Conservation (phyloP, 2,329 filamentous ascomycete species). For the Phaeosphaeria sp. region DNA sequence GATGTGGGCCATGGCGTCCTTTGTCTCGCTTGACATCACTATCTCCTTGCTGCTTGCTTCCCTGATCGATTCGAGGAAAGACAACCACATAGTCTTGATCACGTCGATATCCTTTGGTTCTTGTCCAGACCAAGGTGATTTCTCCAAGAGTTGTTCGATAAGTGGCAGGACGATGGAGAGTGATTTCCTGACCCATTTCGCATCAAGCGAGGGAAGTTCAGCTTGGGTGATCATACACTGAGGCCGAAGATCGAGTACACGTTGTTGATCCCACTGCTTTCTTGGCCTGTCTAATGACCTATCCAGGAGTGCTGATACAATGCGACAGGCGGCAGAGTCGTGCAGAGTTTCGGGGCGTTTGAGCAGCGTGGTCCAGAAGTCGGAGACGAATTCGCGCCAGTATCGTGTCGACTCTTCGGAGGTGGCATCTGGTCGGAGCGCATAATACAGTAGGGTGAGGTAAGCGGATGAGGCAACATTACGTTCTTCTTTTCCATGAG, state of each 20-base stretch:
- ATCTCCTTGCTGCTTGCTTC: slow-evolving; percentile 83
- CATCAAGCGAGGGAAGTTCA: slow-evolving; percentile 84
- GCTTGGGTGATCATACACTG: slow-evolving; percentile 59
- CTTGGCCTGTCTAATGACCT: slow-evolving; percentile 65
- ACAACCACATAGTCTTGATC: slow-evolving; percentile 67
- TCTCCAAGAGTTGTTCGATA: slow-evolving; percentile 61
- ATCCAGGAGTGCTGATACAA: slow-evolving; percentile 79
- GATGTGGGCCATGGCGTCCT: slow-evolving; percentile 76
- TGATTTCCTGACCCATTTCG: slow-evolving; percentile 85
- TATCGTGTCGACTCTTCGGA: slow-evolving; percentile 72
- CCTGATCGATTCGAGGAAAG: slow-evolving; percentile 68
- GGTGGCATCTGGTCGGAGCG: slow-evolving; percentile 72
- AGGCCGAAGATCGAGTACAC: slow-evolving; percentile 65
- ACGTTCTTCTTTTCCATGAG: slow-evolving; percentile 70
- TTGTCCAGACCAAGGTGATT: slow-evolving; percentile 54
- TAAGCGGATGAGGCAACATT: slow-evolving; percentile 73
- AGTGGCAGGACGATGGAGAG: slow-evolving; percentile 69
- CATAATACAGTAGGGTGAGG: slow-evolving; percentile 59
- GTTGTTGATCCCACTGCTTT: slow-evolving; percentile 77
- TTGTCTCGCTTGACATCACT: slow-evolving; percentile 83
- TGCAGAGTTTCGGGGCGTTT: slow-evolving; percentile 27
- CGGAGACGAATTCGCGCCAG: slow-evolving; percentile 78
- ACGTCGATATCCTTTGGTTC: slow-evolving; percentile 49
- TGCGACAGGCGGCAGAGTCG: slow-evolving; percentile 57
- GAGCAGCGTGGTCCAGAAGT: slow-evolving; percentile 60